A percentile compares a stretch with the other conserved stretches of the same genome.
Conservation (phyloP, 768 basidiomycete species). For the Leucosporidium yakuticum region DNA sequence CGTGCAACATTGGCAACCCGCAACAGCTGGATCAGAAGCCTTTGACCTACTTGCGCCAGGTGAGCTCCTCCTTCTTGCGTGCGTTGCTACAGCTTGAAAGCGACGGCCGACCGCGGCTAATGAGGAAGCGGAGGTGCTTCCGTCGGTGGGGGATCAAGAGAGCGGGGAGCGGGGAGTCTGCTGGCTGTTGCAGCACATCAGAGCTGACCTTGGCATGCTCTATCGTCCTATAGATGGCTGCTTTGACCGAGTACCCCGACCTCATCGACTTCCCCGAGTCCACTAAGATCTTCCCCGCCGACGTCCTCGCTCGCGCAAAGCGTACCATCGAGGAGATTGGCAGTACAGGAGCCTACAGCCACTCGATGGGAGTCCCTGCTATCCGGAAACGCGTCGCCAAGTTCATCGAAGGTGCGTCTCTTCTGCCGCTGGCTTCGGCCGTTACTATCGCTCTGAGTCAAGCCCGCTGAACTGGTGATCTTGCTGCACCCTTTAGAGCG, state of each 20-base stretch:
- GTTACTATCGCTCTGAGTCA: no score
- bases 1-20: constrained; percentile 95
- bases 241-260: constrained; percentile 84
- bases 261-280: constrained; percentile 62
- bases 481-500: constrained; percentile 54
- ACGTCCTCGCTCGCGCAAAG: constrained; percentile 75
- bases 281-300: constrained; percentile 70
- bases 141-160: not conserved
- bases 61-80: constrained; percentile 41
- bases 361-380: constrained; percentile 83
- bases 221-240: constrained; percentile 59
- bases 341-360: constrained; percentile 89
- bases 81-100: constrained; percentile 1
- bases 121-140: not conserved
- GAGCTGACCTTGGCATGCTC: not conserved
- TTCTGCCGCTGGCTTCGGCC: not conserved
- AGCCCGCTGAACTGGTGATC: not conserved
- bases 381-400: constrained; percentile 82
- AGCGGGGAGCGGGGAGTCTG: not conserved
- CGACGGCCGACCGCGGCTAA: not conserved
- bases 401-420: constrained; percentile 70
- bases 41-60: constrained; percentile 88
- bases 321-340: constrained; percentile 79
- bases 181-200: no score
- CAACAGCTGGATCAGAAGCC: constrained; percentile 94